phyloP scores from a whole-genome alignment of 2,329 filamentous ascomycete genomes.

The Zymoseptoria tritici region DNA sequence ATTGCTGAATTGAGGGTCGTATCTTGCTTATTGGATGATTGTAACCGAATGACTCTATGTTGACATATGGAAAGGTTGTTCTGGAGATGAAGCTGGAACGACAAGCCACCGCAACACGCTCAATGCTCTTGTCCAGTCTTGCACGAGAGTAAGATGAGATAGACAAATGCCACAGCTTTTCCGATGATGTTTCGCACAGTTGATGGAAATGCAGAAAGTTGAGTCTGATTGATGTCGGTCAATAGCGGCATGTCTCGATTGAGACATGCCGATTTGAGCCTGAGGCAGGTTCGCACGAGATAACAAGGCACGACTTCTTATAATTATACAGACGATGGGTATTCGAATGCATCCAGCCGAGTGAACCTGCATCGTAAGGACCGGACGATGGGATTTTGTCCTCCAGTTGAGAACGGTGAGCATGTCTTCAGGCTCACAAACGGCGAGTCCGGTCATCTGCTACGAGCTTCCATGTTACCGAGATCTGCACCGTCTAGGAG shows the following conservation, averaged over 20 bases:
- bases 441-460: neutral
- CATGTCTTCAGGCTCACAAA: neutral
- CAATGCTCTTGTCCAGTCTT: neutral
- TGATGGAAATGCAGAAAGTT: neutral
- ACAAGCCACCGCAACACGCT: neutral
- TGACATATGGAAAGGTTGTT: neutral
- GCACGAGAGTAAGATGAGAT: too few species aligned
- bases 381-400: neutral
- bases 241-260: neutral
- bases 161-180: neutral
- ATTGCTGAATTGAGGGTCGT: slow-evolving; percentile 1
- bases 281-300: neutral
- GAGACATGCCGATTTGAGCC: neutral
- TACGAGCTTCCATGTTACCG: neutral
- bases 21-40: neutral
- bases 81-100: neutral
- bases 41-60: neutral
- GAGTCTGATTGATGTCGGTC: neutral
- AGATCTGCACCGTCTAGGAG: neutral
- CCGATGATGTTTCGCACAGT: neutral
- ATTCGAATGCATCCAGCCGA: neutral
- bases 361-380: neutral
- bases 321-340: neutral
- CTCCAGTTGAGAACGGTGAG: too few species aligned
- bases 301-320: neutral